phyloP scores from a whole-genome alignment of 805 yeast species.

The Ogataea kodamae region DNA sequence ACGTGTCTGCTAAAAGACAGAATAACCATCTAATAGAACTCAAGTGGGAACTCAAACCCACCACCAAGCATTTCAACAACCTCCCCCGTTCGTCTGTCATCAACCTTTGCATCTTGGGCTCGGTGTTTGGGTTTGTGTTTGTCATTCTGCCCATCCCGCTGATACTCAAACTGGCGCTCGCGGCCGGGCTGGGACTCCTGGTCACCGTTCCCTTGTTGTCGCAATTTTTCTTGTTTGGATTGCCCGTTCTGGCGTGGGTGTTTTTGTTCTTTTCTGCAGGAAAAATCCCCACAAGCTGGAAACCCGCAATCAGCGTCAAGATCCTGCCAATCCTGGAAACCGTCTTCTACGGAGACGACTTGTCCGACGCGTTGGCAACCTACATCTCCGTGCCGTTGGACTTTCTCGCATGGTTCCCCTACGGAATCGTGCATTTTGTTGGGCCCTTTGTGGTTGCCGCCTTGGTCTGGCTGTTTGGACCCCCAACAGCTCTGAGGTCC shows the following conservation, averaged over 20 bases:
- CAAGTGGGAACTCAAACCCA: slow-evolving; percentile 21
- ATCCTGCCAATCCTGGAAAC: slow-evolving; percentile 90
- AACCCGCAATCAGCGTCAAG: slow-evolving; percentile 88
- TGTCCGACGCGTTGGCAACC: slow-evolving; percentile 78
- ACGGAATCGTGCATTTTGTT: slow-evolving; percentile 83
- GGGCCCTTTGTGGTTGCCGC: slow-evolving; percentile 84
- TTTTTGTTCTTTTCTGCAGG: slow-evolving; percentile 75
- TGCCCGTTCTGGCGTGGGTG: slow-evolving; percentile 85
- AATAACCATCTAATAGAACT: slow-evolving; percentile 21
- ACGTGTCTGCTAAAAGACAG: slow-evolving; percentile 15
- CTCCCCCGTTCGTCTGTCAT: slow-evolving; percentile 39
- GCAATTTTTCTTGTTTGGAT: slow-evolving; percentile 78
- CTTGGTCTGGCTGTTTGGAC: slow-evolving; percentile 77
- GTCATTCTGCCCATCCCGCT: slow-evolving; percentile 54
- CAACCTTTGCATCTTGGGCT: slow-evolving; percentile 36
- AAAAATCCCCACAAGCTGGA: slow-evolving; percentile 65
- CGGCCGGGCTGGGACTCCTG: slow-evolving; percentile 43
- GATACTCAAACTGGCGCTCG: slow-evolving; percentile 31
- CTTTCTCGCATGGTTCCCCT: slow-evolving; percentile 91
- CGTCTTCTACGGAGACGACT: slow-evolving; percentile 84
- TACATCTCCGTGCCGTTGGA: slow-evolving; percentile 64
- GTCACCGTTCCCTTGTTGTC: slow-evolving; percentile 68
- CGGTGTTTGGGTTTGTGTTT: slow-evolving; percentile 57
- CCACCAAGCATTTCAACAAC: slow-evolving; percentile 21
- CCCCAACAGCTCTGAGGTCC: slow-evolving; percentile 79